A percentile compares a stretch with the other conserved stretches of the same genome.
These are phyloP conservation scores for Botrytis paeoniae DNA, from an alignment of 2,329 filamentous ascomycete species.

Conservation along the genomic window DNA sequence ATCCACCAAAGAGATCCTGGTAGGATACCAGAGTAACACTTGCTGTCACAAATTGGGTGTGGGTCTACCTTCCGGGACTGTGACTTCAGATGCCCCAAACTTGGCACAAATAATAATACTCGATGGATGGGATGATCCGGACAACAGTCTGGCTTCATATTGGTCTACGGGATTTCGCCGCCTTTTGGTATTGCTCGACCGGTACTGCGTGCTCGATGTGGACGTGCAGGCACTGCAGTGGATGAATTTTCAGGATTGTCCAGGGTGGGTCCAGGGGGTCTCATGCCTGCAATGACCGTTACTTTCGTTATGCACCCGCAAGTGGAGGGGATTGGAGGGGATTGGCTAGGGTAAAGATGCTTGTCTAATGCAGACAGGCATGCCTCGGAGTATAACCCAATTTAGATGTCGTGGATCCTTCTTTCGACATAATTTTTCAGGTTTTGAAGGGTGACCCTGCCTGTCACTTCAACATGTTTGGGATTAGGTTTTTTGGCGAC, in stretches of 20 bases:
- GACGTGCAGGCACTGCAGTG: conserved; percentile 25
- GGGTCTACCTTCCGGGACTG: conserved; percentile 41
- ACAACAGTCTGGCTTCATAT: conserved; percentile 28
- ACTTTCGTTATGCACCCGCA: conserved; percentile 33
- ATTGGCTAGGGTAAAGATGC: conserved; percentile 32
- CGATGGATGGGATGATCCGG: conserved; percentile 31
- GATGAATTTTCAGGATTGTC: conserved; percentile 30
- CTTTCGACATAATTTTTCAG: conserved; percentile 27
- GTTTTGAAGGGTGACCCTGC: conserved; percentile 33
- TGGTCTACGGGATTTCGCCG: conserved; percentile 30
- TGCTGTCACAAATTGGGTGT: conserved; percentile 55
- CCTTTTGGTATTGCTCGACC: conserved; percentile 31
- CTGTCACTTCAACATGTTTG: conserved; percentile 35
- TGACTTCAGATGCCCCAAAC: conserved; percentile 37
- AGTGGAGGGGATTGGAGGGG: conserved; percentile 31
- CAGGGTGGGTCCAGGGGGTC: conserved; percentile 28
- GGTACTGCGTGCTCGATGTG: conserved; percentile 33
- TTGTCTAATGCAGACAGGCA: conserved; percentile 33
- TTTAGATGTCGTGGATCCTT: conserved; percentile 29
- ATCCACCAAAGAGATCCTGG: conserved; percentile 50
- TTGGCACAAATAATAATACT: conserved; percentile 30
- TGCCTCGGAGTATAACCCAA: conserved; percentile 36
- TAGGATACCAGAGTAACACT: conserved; percentile 39
- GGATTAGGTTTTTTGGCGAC: conserved; percentile 33
- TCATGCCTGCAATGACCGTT: conserved; percentile 31